phyloP scores from a whole-genome alignment of 306 rosid genomes.

The Hylodesmum podocarpum region DNA sequence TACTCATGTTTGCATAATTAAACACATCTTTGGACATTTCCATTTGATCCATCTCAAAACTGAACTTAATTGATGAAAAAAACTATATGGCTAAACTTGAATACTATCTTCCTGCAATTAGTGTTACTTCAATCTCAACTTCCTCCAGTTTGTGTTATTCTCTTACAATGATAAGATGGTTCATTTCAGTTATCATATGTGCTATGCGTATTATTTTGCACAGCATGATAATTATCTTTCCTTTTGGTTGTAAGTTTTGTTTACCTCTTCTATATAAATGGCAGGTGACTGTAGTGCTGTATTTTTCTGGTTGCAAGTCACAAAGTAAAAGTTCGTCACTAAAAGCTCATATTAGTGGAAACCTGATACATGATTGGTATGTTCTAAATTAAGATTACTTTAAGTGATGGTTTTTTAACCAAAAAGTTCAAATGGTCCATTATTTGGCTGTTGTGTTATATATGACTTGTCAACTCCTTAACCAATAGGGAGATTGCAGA shows the following conservation, averaged over 20 bases:
- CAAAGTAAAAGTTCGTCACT: slow-evolving; percentile 67
- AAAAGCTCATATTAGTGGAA: slow-evolving; percentile 71
- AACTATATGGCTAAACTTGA: not conserved
- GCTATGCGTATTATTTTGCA: not conserved
- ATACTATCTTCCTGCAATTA: not conserved
- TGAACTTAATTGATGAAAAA: not conserved
- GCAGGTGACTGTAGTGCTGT: slow-evolving; percentile 69
- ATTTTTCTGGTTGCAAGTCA: slow-evolving; percentile 69
- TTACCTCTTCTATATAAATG: slow-evolving; percentile 33
- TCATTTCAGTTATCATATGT: not conserved
- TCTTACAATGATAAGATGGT: not conserved
- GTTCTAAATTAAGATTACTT: slow-evolving; percentile 26
- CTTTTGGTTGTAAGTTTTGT: slow-evolving; percentile 14
- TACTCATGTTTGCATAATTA: not conserved
- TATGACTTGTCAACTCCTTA: slow-evolving; percentile 12
- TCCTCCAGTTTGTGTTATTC: not conserved
- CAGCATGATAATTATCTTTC: not conserved
- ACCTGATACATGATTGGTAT: slow-evolving; percentile 85
- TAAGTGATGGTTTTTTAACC: not conserved
- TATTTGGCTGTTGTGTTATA: not conserved
- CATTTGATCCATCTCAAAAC: slow-evolving; percentile 3
- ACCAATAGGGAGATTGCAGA: not conserved
- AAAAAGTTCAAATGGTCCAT: not conserved
- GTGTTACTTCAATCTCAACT: slow-evolving; percentile 8
- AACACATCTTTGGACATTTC: not conserved